Evolutionary conservation across 495 filamentous ascomycete genomes (phyloP).

Genomic region (Diplogelasinospora grovesii): DNA sequence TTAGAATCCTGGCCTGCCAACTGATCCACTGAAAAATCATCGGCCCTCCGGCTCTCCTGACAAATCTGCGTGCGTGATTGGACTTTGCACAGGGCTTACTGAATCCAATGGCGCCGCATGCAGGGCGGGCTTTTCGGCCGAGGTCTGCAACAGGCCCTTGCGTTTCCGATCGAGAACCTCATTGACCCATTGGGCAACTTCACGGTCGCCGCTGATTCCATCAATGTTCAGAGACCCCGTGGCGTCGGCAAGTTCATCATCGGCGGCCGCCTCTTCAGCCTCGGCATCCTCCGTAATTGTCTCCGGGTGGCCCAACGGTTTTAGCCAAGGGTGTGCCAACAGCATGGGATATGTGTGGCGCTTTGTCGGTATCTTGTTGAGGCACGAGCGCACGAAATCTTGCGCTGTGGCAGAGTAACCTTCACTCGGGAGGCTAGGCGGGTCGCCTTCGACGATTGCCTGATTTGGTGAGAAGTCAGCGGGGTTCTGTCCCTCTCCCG

Average conservation of each 20-base stretch:
- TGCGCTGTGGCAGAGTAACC: constrained; percentile 73
- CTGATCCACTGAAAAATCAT: too few relatives aligned
- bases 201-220: constrained; percentile 54
- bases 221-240: constrained; percentile 37
- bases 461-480: constrained; percentile 37
- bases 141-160: constrained; percentile 36
- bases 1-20: too few relatives aligned
- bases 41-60: too few relatives aligned
- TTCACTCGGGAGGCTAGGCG: constrained; percentile 72
- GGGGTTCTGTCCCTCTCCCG: too few relatives aligned
- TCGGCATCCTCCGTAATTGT: constrained; percentile 73
- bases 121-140: constrained; percentile 55
- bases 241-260: constrained; percentile 41
- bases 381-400: constrained; percentile 81
- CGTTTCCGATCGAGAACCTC: constrained; percentile 57
- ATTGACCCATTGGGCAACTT: constrained; percentile 83
- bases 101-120: constrained; percentile 70
- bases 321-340: constrained; percentile 82
- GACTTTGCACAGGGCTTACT: constrained; percentile 41
- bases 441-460: constrained; percentile 96
- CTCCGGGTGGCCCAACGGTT: constrained; percentile 70
- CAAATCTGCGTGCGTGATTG: too few relatives aligned
- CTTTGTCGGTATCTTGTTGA: constrained; percentile 87
- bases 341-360: constrained; percentile 89
- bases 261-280: constrained; percentile 44